Conservation (phyloP, 768 basidiomycete genomes). For the Aureoboletus auriporus region DNA sequence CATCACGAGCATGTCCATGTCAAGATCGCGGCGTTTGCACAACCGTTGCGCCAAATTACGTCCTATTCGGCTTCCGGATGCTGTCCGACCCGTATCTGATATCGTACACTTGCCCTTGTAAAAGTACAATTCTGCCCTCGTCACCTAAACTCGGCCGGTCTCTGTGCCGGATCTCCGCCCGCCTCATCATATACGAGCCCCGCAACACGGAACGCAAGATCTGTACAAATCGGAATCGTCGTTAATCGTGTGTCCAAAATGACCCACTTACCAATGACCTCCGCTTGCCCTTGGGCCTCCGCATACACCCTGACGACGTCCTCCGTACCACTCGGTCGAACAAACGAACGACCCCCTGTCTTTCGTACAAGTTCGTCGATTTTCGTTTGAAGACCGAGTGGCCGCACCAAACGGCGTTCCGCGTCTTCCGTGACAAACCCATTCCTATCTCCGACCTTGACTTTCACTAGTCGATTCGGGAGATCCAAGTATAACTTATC, state of each 20-base stretch:
- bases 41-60: slow-evolving; percentile 20
- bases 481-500: slow-evolving; percentile 90
- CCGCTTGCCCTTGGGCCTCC: slow-evolving; percentile 70
- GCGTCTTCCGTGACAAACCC: slow-evolving; percentile 91
- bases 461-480: slow-evolving; percentile 93
- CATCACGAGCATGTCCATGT: neutral
- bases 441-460: slow-evolving; percentile 76
- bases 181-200: slow-evolving; percentile 81
- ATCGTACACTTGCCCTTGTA: neutral
- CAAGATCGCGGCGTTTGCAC: slow-evolving; percentile 2
- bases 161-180: slow-evolving; percentile 69
- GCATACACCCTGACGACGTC: slow-evolving; percentile 98
- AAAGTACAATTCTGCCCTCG: neutral
- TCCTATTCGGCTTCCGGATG: slow-evolving; percentile 13
- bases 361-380: slow-evolving; percentile 83
- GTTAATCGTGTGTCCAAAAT: neutral
- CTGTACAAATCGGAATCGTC: slow-evolving; percentile 35
- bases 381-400: slow-evolving; percentile 72
- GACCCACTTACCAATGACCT: slow-evolving; percentile 68
- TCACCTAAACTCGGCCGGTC: slow-evolving; percentile 79
- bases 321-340: slow-evolving; percentile 95
- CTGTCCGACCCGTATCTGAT: neutral
- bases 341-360: slow-evolving; percentile 86
- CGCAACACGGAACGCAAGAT: slow-evolving; percentile 82
- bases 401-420: slow-evolving; percentile 81